These are phyloP conservation scores for Massariosphaeria phaeospora DNA, from an alignment of 495 filamentous ascomycete species.

Conservation along the genomic window DNA sequence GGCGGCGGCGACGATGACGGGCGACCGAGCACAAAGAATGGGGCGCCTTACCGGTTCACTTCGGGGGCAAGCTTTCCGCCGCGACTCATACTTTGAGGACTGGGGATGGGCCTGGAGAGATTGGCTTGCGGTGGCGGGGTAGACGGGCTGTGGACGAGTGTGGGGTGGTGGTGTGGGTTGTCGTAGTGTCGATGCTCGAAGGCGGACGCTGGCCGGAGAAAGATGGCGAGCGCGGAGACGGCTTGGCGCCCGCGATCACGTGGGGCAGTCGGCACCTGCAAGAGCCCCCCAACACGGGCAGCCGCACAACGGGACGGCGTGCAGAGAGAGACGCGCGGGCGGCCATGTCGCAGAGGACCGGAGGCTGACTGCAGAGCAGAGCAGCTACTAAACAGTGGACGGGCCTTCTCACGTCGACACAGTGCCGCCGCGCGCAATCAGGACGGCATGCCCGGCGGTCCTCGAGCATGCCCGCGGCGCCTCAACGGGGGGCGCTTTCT, in stretches of 20 bases:
- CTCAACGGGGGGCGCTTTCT: too few relatives aligned
- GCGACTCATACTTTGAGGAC: constrained; percentile 64
- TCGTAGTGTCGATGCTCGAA: background rate
- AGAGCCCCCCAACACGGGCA: too few relatives aligned
- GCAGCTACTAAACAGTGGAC: too few relatives aligned
- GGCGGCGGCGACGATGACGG: constrained; percentile 22
- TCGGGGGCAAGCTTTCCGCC: constrained; percentile 88
- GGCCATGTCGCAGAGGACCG: too few relatives aligned
- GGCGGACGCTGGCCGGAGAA: background rate
- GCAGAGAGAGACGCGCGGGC: too few relatives aligned
- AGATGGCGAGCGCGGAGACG: background rate
- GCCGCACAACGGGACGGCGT: too few relatives aligned
- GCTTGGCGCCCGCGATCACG: background rate
- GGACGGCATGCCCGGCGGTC: too few relatives aligned
- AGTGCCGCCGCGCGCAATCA: too few relatives aligned
- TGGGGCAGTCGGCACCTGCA: too few relatives aligned
- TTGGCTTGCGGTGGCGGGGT: constrained; percentile 1
- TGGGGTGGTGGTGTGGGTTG: constrained; percentile 1
- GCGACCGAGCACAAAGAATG: constrained; percentile 1
- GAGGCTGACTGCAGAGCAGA: too few relatives aligned
- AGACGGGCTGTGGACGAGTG: background rate
- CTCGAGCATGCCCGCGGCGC: too few relatives aligned
- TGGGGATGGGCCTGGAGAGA: constrained; percentile 4
- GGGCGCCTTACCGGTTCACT: constrained; percentile 77
- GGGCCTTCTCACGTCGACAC: too few relatives aligned